A percentile compares a stretch with the other conserved stretches of the same genome.
Evolutionary conservation across 176 grass and related monocot genomes (phyloP).

Genomic region (Lolium perenne): DNA sequence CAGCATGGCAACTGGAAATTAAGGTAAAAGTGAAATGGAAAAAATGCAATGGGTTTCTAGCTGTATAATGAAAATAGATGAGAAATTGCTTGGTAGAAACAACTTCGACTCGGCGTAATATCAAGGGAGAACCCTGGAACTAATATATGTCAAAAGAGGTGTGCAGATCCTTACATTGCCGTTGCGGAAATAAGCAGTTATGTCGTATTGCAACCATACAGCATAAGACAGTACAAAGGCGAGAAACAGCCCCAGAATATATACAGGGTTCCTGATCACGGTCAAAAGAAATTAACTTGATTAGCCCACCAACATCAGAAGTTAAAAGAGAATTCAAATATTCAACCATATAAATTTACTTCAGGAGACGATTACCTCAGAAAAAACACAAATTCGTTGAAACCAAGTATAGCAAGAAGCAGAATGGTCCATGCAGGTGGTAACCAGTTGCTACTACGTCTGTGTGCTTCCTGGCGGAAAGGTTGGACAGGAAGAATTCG

Average conservation of each 20-base stretch:
- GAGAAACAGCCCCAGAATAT: constrained; percentile 65
- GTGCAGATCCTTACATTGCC: constrained; percentile 55
- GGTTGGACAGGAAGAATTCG: neutral
- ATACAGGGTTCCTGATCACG: constrained; percentile 82
- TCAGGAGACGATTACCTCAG: constrained; percentile 58
- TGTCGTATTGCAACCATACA: constrained; percentile 67
- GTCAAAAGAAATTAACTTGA: constrained; percentile 14
- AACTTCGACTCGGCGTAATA: neutral
- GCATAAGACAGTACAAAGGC: constrained; percentile 66
- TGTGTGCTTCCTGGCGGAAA: constrained; percentile 66
- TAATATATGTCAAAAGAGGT: neutral
- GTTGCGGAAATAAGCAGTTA: constrained; percentile 65
- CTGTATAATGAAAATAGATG: neutral
- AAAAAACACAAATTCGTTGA: constrained; percentile 87
- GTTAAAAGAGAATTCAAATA: constrained; percentile 12
- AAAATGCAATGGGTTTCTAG: neutral
- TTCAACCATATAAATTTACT: constrained; percentile 17
- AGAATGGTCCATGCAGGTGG: constrained; percentile 80
- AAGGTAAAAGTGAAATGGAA: neutral
- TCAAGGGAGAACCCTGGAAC: neutral
- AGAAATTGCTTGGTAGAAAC: neutral
- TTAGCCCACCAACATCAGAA: constrained; percentile 3
- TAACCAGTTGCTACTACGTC: constrained; percentile 56
- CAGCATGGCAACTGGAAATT: constrained; percentile 12
- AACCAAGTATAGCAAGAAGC: constrained; percentile 70